A percentile compares a stretch with the other conserved stretches of the same genome.
These are phyloP conservation scores for Cryoendolithus antarcticus DNA, from an alignment of 2,329 filamentous ascomycete species.

Conservation along the genomic window DNA sequence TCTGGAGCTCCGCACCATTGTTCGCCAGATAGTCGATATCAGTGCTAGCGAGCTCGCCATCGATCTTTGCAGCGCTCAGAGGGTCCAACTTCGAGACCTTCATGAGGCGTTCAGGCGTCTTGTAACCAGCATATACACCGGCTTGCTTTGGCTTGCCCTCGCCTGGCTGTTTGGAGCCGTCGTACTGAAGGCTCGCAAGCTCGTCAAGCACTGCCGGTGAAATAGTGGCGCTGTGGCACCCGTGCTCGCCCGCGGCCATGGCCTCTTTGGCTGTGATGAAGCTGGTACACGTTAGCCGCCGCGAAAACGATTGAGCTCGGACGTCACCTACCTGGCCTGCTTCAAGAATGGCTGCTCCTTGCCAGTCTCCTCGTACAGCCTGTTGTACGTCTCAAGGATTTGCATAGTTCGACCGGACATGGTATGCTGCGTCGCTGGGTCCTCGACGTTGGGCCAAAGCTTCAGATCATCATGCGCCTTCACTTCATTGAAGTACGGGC, in stretches of 20 bases:
- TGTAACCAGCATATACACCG: conserved; percentile 7
- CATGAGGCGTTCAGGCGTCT: conserved; percentile 7
- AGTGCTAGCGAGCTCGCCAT: conserved; percentile 6
- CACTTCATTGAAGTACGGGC: conserved; percentile 53
- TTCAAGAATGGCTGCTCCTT: conserved; percentile 26
- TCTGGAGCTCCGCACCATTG: conserved; percentile 9
- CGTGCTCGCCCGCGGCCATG: conserved; percentile 39
- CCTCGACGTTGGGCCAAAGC: conserved; percentile 8
- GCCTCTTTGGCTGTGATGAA: conserved; percentile 46
- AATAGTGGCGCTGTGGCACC: conserved; percentile 48
- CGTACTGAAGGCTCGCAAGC: conserved; percentile 13
- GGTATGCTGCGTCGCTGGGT: conserved; percentile 9
- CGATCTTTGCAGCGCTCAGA: conserved; percentile 4
- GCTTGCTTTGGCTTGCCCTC: conserved; percentile 10
- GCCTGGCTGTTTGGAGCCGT: conserved; percentile 9
- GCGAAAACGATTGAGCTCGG: too few relatives aligned
- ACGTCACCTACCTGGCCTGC: conserved; percentile 7
- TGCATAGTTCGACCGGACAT: conserved; percentile 11
- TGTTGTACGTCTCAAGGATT: conserved; percentile 10
- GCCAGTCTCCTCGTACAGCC: conserved; percentile 1
- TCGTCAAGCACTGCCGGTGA: conserved; percentile 38
- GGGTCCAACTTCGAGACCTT: conserved; percentile 10
- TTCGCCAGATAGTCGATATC: conserved; percentile 11
- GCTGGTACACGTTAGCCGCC: conserved; percentile 31
- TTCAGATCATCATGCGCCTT: conserved; percentile 37